Evolutionary conservation across 2,329 filamentous ascomycete species (phyloP).

Genomic region (Colletotrichum tamarilloi): DNA sequence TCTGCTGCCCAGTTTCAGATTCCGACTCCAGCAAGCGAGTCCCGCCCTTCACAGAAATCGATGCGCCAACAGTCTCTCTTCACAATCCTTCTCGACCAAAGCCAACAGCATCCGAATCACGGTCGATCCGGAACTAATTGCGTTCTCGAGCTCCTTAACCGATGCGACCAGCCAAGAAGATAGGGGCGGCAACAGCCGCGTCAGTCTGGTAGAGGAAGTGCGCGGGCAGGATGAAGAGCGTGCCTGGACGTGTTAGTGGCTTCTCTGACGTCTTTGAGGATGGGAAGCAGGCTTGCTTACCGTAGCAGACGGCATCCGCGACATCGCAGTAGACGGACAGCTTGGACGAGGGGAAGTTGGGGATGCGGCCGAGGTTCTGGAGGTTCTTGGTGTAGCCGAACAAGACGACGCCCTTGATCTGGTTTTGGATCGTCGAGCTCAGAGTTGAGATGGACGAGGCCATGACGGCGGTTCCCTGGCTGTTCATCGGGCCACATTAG

Average conservation of each 20-base stretch:
- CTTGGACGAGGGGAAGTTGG: conserved; percentile 47
- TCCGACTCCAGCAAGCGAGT: not conserved
- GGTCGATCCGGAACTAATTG: not conserved
- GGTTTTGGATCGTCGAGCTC: conserved; percentile 41
- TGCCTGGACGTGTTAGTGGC: conserved; percentile 33
- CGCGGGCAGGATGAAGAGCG: conserved; percentile 47
- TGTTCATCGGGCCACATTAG: conserved; percentile 30
- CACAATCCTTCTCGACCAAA: not conserved
- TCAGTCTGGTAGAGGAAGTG: conserved; percentile 46
- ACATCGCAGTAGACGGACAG: conserved; percentile 51
- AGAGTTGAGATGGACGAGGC: conserved; percentile 51
- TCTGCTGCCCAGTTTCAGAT: not conserved
- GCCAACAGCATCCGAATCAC: not conserved
- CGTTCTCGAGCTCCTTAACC: not conserved
- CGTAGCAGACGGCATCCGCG: conserved; percentile 50
- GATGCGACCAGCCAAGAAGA: conserved; percentile 39
- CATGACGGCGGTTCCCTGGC: conserved; percentile 57
- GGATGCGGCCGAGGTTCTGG: conserved; percentile 52
- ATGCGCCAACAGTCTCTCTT: no score
- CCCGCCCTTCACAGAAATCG: no score
- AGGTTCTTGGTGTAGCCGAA: conserved; percentile 57
- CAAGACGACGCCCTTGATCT: conserved; percentile 50
- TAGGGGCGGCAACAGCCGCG: conserved; percentile 38
- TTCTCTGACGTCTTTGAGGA: not conserved
- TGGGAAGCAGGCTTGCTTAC: not conserved